These are phyloP conservation scores for Aspergillus cavernicola DNA, from an alignment of 495 filamentous ascomycete genomes.

Conservation along the genomic window DNA sequence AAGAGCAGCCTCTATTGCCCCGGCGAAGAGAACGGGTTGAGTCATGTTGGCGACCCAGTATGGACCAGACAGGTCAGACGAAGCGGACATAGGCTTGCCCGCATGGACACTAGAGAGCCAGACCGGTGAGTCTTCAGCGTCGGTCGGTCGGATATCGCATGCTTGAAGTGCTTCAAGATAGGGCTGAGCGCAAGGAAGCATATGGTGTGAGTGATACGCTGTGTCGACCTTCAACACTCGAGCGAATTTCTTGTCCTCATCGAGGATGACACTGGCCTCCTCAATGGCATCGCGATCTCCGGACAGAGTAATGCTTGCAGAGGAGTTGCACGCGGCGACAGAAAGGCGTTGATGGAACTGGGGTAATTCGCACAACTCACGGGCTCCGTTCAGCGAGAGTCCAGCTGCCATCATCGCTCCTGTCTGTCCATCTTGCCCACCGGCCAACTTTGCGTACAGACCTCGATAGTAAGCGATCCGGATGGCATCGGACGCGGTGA, in stretches of 20 bases:
- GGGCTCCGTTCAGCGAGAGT: conserved; percentile 32
- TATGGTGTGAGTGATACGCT: conserved; percentile 32
- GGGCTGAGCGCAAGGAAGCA: conserved; percentile 19
- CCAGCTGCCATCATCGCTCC: conserved; percentile 55
- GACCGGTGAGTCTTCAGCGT: no score
- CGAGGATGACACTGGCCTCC: conserved; percentile 22
- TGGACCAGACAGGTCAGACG: neutral
- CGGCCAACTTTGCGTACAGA: conserved; percentile 37
- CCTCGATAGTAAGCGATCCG: conserved; percentile 37
- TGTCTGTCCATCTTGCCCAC: conserved; percentile 4
- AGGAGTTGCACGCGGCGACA: conserved; percentile 30
- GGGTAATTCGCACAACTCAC: conserved; percentile 19
- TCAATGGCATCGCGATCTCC: conserved; percentile 33
- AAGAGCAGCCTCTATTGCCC: conserved; percentile 39
- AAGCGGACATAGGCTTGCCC: no score
- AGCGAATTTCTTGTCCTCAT: conserved; percentile 29
- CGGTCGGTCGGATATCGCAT: no score
- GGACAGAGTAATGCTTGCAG: conserved; percentile 31
- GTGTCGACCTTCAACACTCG: conserved; percentile 41
- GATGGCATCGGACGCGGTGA: conserved; percentile 40
- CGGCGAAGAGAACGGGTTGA: conserved; percentile 15
- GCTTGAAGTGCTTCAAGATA: conserved; percentile 12
- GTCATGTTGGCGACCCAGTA: conserved; percentile 13
- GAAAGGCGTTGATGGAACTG: conserved; percentile 15
- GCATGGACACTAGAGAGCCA: no score